A percentile compares a stretch with the other conserved stretches of the same genome.
Evolutionary conservation across 2,329 filamentous ascomycete genomes (phyloP).

Genomic region (Nemania sp.): DNA sequence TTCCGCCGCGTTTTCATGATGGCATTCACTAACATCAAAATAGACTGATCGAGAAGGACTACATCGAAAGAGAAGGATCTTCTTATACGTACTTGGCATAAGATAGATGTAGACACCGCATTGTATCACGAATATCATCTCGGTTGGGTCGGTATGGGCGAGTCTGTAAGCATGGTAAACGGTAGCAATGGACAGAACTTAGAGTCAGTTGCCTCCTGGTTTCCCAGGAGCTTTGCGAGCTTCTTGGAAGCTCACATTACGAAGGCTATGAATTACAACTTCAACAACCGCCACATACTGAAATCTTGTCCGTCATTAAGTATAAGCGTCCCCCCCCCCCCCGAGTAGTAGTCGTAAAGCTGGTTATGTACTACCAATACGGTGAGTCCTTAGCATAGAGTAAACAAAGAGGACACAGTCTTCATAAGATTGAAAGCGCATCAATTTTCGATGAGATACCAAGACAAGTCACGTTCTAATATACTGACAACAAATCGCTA

Average conservation of each 20-base stretch:
- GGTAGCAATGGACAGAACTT: background rate
- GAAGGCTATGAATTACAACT: background rate
- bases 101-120: background rate
- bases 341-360: too few species aligned
- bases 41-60: conserved; percentile 90
- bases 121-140: background rate
- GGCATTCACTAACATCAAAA: conserved; percentile 34
- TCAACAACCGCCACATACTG: background rate
- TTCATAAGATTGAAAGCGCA: too few species aligned
- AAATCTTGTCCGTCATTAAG: too few species aligned
- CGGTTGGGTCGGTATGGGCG: background rate
- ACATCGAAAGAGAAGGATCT: conserved; percentile 78
- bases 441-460: too few species aligned
- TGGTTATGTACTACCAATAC: too few species aligned
- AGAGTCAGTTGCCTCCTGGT: background rate
- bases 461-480: too few species aligned
- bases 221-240: background rate
- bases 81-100: conserved; percentile 73
- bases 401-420: too few species aligned
- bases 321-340: too few species aligned
- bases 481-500: too few species aligned
- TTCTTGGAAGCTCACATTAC: background rate
- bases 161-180: background rate
- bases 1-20: background rate
- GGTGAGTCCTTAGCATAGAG: too few species aligned